These are phyloP conservation scores for Gremmenia infestans DNA, from an alignment of 2,329 filamentous ascomycete genomes.

Conservation along the genomic window DNA sequence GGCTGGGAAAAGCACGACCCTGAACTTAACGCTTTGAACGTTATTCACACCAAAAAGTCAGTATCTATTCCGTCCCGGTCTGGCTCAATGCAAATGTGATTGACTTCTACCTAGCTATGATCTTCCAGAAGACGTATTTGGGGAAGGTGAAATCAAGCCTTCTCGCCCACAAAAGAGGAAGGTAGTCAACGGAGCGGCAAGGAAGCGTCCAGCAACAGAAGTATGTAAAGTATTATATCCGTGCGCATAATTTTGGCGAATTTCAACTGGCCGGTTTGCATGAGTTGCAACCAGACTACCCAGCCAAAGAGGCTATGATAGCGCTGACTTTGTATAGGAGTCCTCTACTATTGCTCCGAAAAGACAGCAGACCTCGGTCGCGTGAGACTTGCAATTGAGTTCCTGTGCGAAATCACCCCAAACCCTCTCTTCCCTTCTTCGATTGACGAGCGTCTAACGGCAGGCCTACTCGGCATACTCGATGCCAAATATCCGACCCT, in stretches of 20 bases:
- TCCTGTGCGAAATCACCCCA: constrained; percentile 25
- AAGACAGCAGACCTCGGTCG: constrained; percentile 29
- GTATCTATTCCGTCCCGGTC: constrained; percentile 29
- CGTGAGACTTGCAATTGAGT: constrained; percentile 27
- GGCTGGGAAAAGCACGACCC: constrained; percentile 70
- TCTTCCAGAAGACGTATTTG: constrained; percentile 86
- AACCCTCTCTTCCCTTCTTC: constrained; percentile 16
- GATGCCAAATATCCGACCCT: no score
- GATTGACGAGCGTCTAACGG: constrained; percentile 29
- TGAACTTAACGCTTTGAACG: constrained; percentile 71
- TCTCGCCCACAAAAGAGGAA: constrained; percentile 29
- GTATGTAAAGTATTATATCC: constrained; percentile 25
- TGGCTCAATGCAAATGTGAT: constrained; percentile 12
- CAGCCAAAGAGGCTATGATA: background rate
- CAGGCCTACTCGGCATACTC: constrained; percentile 15
- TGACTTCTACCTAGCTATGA: constrained; percentile 57
- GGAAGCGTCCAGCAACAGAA: constrained; percentile 29
- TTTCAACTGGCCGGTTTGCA: constrained; percentile 3
- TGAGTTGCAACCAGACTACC: background rate
- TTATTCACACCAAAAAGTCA: constrained; percentile 75
- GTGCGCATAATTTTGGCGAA: constrained; percentile 8
- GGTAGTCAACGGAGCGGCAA: constrained; percentile 14
- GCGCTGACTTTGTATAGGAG: constrained; percentile 28
- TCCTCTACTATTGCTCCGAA: constrained; percentile 24
- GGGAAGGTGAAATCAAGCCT: constrained; percentile 69